phyloP scores from a whole-genome alignment of 495 filamentous ascomycete genomes.

The Aspergillus avenaceus region DNA sequence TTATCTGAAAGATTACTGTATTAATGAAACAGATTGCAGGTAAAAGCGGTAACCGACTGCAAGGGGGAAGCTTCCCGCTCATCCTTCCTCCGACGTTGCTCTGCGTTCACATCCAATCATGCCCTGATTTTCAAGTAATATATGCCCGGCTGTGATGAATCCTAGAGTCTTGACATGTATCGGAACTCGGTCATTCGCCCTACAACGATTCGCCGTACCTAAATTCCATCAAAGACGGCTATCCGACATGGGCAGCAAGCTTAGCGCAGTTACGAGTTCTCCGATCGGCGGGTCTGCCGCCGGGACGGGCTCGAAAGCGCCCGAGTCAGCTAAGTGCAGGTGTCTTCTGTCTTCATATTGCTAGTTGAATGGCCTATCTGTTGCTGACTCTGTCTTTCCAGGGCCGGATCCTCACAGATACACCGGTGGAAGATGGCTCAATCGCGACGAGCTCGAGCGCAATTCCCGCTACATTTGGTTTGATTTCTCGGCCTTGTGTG shows the following conservation, averaged over 20 bases:
- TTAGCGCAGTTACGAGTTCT: not conserved
- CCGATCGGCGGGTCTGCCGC: not conserved
- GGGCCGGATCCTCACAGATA: slow-evolving; percentile 33
- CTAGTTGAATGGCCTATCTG: not conserved
- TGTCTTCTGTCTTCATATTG: not conserved
- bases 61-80: not conserved
- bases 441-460: slow-evolving; percentile 34
- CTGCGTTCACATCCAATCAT: too few species aligned
- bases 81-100: not conserved
- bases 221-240: not conserved
- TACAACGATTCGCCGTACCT: too few species aligned
- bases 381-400: slow-evolving; percentile 10
- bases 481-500: slow-evolving; percentile 35
- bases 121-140: too few species aligned
- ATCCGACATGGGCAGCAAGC: slow-evolving; percentile 7
- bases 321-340: not conserved
- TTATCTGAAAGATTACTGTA: too few species aligned
- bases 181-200: too few species aligned
- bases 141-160: too few species aligned
- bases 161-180: too few species aligned
- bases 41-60: too few species aligned
- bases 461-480: slow-evolving; percentile 34
- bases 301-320: not conserved
- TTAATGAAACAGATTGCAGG: too few species aligned
- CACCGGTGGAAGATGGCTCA: slow-evolving; percentile 40